phyloP scores from a whole-genome alignment of 73 alveolate genomes.

The Paramecium sexaurelia region DNA sequence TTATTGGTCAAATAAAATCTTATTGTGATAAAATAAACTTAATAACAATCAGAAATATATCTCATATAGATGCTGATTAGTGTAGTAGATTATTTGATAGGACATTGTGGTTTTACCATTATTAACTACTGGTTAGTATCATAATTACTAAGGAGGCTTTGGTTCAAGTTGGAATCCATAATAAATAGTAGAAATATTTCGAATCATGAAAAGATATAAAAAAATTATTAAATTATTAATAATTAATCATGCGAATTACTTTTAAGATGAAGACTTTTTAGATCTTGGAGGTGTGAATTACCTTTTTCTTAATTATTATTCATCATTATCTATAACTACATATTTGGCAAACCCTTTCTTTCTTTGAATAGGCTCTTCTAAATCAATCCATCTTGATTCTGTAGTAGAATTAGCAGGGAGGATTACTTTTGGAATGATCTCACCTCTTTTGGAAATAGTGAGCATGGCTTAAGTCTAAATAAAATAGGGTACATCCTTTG shows the following conservation, averaged over 20 bases:
- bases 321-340: conserved; percentile 47
- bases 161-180: background rate
- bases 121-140: background rate
- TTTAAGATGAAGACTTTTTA: background rate
- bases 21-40: background rate
- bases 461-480: conserved; percentile 23
- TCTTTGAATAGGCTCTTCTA: conserved; percentile 32
- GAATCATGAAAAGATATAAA: background rate
- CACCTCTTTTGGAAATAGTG: background rate
- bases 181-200: background rate
- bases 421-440: conserved; percentile 49
- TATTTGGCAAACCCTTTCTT: conserved; percentile 37
- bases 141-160: background rate
- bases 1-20: background rate
- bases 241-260: conserved; percentile 45
- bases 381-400: conserved; percentile 51
- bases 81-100: background rate
- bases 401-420: background rate
- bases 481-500: conserved; percentile 29
- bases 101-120: background rate
- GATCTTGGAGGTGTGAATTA: conserved; percentile 6
- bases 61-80: background rate
- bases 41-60: background rate
- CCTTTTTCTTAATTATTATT: background rate
- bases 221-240: background rate